Conservation (phyloP, 768 basidiomycete genomes). For the Mycena vitilis region DNA sequence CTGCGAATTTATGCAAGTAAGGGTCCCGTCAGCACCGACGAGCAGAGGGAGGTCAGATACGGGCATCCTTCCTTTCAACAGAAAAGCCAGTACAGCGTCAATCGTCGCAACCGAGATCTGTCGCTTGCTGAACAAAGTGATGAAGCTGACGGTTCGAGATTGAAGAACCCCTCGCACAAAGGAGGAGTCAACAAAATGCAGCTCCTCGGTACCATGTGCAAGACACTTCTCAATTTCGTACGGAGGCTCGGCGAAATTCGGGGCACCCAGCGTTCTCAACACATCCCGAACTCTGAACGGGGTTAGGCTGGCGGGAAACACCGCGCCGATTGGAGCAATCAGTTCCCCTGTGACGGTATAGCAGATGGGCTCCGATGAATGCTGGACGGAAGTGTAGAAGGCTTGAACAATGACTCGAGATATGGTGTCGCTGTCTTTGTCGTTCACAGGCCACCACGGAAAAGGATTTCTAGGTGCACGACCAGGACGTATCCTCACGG, state of each 20-base stretch:
- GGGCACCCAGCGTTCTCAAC: constrained; percentile 13
- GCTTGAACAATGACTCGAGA: constrained; percentile 29
- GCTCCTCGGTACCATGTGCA: not conserved
- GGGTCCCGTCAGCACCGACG: constrained; percentile 21
- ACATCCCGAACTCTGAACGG: constrained; percentile 15
- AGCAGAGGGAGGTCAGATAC: constrained; percentile 29
- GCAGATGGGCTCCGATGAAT: constrained; percentile 27
- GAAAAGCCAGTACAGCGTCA: constrained; percentile 13
- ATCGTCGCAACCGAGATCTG: constrained; percentile 5
- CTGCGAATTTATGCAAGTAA: constrained; percentile 12
- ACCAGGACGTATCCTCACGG: not conserved
- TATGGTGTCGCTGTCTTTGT: constrained; percentile 26
- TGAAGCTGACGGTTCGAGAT: not conserved
- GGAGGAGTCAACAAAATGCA: constrained; percentile 26
- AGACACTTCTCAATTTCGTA: not conserved
- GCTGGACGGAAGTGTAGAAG: constrained; percentile 31
- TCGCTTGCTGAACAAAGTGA: not conserved
- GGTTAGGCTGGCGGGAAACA: constrained; percentile 22
- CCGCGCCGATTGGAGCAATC: constrained; percentile 29
- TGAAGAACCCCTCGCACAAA: constrained; percentile 15
- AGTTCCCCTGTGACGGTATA: constrained; percentile 19
- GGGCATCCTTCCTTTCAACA: constrained; percentile 18
- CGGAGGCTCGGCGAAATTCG: constrained; percentile 23
- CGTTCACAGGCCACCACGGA: constrained; percentile 32
- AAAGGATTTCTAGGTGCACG: constrained; percentile 7